Evolutionary conservation across 2,329 filamentous ascomycete genomes (phyloP).

Genomic region (Sporothrix variecibatus): DNA sequence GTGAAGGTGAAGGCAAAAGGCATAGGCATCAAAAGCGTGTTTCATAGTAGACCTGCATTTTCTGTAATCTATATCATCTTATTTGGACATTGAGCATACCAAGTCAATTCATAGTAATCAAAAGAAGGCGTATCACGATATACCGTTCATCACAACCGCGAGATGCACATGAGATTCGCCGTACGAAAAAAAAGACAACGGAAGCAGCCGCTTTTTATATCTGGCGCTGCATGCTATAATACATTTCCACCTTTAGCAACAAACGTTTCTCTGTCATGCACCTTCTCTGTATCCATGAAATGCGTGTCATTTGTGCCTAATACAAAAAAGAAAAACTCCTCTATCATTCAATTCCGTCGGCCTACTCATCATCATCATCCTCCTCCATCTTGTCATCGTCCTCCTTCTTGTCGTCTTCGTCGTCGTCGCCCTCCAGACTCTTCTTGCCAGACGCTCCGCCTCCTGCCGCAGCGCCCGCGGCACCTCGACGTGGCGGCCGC

Average conservation of each 20-base stretch:
- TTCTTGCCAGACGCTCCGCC: slow-evolving; percentile 93
- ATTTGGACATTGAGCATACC: neutral
- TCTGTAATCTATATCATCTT: neutral
- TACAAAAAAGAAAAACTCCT: neutral
- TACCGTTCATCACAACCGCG: neutral
- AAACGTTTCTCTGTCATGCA: neutral
- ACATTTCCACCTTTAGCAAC: neutral
- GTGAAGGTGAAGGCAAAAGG: neutral
- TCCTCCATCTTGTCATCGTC: slow-evolving; percentile 89
- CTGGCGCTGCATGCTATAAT: slow-evolving; percentile 16
- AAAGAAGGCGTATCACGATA: neutral
- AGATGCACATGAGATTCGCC: neutral
- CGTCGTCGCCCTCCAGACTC: slow-evolving; percentile 82
- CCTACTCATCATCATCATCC: slow-evolving; percentile 13
- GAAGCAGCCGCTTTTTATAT: neutral
- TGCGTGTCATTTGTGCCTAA: slow-evolving; percentile 11
- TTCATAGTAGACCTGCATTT: neutral
- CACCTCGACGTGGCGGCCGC: slow-evolving; percentile 90
- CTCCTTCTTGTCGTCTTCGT: slow-evolving; percentile 68
- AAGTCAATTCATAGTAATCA: neutral
- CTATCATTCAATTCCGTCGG: neutral
- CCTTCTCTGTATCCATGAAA: neutral
- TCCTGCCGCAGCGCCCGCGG: slow-evolving; percentile 88
- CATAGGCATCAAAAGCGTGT: neutral
- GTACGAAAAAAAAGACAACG: neutral